Evolutionary conservation across 768 basidiomycete genomes (phyloP), one percentile per base, ranked within the genome.

Genomic region (Phylloporus sp.): DNA sequence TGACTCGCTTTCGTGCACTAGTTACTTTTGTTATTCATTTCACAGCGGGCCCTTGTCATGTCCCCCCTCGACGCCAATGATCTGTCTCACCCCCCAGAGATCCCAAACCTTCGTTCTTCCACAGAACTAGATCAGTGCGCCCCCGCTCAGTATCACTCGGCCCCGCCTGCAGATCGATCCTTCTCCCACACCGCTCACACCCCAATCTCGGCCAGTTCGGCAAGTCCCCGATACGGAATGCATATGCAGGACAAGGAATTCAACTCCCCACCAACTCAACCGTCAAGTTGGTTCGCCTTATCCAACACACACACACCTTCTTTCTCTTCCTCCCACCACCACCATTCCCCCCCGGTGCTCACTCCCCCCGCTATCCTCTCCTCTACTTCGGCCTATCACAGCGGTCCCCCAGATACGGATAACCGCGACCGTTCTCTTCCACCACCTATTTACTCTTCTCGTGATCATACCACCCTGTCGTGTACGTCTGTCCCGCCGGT

Each of bases 251-350:
- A 72, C 57, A 70, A 68, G 61, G 73, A 72, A 62, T 74, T 65
- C 63, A 62, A 49, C 47, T 35, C 53, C 12, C 52, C 59, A 59
- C 56, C 57, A 39, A 24, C 57, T 45, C 58, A 50, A 35, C 26
- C 51, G 34, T 73, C 71, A 44, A 43, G 52, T 56, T 74, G 72
- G 71, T 51, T 60, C 47, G 55, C 59, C 24, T 49, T 63, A 35
- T 61, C 70, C 65, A 70, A 72, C 59, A 74, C 69, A 56, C 69
- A 63, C 49, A 57, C 66, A 20, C 58, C 60, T 39, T 58, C 59
- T 46, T 61, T 59, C 45, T 67, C 72, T 65, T 73, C 76, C 69
- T 69, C 76, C 64, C 76, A 76, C 67, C 75, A 75, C 72, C 73
- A 75, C 67, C 59, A 68, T 46, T 72, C 73, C 55, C 69, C 74